These are phyloP conservation scores for Exobasidium cylindrosporum DNA, from an alignment of 1,284 basidiomycete genomes.

Conservation along the genomic window DNA sequence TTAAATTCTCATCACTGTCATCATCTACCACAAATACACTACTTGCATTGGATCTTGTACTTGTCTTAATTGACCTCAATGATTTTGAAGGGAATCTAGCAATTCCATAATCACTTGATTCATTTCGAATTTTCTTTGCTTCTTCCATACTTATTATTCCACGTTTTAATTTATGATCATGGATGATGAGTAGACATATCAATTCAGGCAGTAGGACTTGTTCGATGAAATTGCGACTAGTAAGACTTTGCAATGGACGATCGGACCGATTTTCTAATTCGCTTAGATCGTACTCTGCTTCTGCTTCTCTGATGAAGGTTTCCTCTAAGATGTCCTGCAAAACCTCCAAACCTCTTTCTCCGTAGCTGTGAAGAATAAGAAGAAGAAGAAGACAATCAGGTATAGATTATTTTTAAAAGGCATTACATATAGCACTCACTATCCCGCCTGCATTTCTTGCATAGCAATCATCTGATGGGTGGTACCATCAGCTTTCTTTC, in stretches of 20 bases:
- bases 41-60: background rate
- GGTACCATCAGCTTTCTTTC: background rate
- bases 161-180: background rate
- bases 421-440: too few species aligned
- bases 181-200: background rate
- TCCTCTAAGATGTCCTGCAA: background rate
- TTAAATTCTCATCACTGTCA: background rate
- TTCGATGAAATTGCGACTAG: background rate
- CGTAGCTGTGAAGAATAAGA: background rate
- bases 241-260: background rate
- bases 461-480: background rate
- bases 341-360: background rate
- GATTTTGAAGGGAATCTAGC: background rate
- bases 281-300: background rate
- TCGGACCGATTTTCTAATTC: background rate
- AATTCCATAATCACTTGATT: background rate
- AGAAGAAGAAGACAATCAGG: too few species aligned
- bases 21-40: background rate
- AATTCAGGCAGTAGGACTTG: background rate
- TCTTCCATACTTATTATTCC: background rate
- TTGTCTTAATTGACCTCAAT: background rate
- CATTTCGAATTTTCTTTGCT: background rate
- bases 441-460: background rate
- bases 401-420: too few species aligned
- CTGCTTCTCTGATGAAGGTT: background rate